A percentile compares a stretch with the other conserved stretches of the same genome.
These are phyloP conservation scores for Alloteropsis semialata DNA, from an alignment of 176 grass and related monocot genomes.

Conservation along the genomic window DNA sequence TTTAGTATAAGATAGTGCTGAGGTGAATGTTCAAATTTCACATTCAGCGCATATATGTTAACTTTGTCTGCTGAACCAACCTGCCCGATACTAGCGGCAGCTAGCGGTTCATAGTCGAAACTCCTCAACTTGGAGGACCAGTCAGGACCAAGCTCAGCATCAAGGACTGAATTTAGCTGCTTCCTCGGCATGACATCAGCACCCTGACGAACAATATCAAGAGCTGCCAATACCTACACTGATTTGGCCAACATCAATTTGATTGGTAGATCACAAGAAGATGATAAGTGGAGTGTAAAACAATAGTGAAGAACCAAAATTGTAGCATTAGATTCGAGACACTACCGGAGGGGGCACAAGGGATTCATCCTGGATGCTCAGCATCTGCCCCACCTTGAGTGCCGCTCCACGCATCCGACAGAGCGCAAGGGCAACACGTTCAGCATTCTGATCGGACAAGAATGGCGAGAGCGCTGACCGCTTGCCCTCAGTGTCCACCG, in stretches of 20 bases:
- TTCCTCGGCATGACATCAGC: slow-evolving; percentile 95
- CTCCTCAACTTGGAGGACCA: slow-evolving; percentile 87
- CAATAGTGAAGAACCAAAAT: neutral
- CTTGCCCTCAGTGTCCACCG: slow-evolving; percentile 50
- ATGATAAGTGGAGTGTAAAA: neutral
- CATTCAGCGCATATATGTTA: neutral
- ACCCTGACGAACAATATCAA: slow-evolving; percentile 96
- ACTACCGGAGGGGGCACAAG: slow-evolving; percentile 87
- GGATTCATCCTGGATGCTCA: slow-evolving; percentile 97
- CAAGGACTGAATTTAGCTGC: slow-evolving; percentile 79
- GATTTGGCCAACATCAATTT: slow-evolving; percentile 4
- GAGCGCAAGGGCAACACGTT: slow-evolving; percentile 78
- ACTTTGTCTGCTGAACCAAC: slow-evolving; percentile 10
- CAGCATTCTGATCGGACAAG: slow-evolving; percentile 93
- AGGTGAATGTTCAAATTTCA: neutral
- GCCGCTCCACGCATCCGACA: slow-evolving; percentile 93
- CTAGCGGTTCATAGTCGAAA: slow-evolving; percentile 90
- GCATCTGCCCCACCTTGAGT: slow-evolving; percentile 88
- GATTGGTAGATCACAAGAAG: neutral
- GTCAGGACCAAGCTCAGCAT: slow-evolving; percentile 64
- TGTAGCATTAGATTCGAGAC: neutral
- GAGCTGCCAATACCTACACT: slow-evolving; percentile 74
- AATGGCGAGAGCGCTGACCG: slow-evolving; percentile 70
- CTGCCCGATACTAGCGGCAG: slow-evolving; percentile 88
- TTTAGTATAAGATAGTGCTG: neutral